phyloP scores from a whole-genome alignment of 2,329 filamentous ascomycete species.

The Microsporum audouinii region DNA sequence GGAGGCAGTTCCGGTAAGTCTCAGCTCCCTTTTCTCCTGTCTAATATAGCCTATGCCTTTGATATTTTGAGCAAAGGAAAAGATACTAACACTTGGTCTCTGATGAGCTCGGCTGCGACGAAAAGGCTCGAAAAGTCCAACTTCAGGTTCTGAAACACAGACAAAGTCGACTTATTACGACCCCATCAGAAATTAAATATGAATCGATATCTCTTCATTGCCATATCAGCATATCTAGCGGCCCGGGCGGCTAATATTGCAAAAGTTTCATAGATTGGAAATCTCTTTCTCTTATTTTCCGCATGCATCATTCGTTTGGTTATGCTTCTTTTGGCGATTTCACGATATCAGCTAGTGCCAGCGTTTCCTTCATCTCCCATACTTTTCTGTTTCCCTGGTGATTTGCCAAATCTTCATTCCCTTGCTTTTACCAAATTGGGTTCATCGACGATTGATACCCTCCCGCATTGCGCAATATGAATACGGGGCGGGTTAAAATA shows the following conservation, averaged over 20 bases:
- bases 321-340: background rate
- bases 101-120: conserved; percentile 14
- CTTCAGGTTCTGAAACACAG: conserved; percentile 17
- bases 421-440: background rate
- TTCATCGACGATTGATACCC: background rate
- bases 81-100: conserved; percentile 3
- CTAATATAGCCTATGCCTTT: background rate
- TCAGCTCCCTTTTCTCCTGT: background rate
- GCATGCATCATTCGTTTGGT: background rate
- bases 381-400: background rate
- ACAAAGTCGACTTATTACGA: conserved; percentile 30
- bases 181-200: conserved; percentile 30
- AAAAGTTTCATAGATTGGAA: background rate
- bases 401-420: background rate
- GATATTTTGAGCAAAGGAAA: background rate
- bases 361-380: background rate
- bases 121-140: conserved; percentile 18
- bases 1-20: conserved; percentile 9
- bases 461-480: background rate
- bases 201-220: conserved; percentile 10
- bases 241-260: conserved; percentile 1
- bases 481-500: background rate
- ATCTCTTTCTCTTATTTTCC: background rate
- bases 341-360: background rate
- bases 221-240: conserved; percentile 6